Base-by-base conservation (phyloP, 768 basidiomycete species). In the Tephrocybe sp. region DNA sequence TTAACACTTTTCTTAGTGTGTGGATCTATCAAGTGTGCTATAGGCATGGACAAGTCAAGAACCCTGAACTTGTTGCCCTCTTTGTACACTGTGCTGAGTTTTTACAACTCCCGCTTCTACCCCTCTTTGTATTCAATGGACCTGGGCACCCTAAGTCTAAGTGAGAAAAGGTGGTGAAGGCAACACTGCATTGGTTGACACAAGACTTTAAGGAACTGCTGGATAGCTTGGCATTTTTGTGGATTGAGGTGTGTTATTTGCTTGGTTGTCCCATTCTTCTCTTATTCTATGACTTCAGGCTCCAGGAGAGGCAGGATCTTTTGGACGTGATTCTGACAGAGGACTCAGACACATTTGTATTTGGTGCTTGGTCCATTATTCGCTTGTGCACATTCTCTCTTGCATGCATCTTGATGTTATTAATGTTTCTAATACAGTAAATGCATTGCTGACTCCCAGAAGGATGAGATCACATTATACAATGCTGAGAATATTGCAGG, bases 41-140 rank as follows among this genome's bases (percentile, higher is more conserved):
- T 27, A 32, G 18, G 2, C 47, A 42, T 32, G 25, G 52, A 15
- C n/a, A 27, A 7, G 39, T 28, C 1, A 49, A 49, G 31, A 47
- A 36, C 19, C 47, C 47, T 1, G 52, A 53, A 16, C 41, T 53
- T 21, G 41, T 47, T 18, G 34, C 31, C 11, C 35, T 53, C 13
- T 53, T 53, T 28, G 32, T n/a, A 26, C 22, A 42, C 16, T 53
- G 54, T 34, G 32, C 41, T 12, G 24, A 47, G 5, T 26, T 55
- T 16, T 34, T 55, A 1, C 25, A 9, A n/a, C 27, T 52, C 9
- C 54, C 27, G 6, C 32, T 55, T 7, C 21, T 48, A 13, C 54
- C 47, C 5, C 36, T 55, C 2, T 55, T 52, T 37, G 43, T 52
- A 5, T 55, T 52, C 28, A 39, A 55, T 43, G 53, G 53, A 41